phyloP scores from a whole-genome alignment of 1,139 yeast species.

The Yamadazyma membranifaciens region DNA sequence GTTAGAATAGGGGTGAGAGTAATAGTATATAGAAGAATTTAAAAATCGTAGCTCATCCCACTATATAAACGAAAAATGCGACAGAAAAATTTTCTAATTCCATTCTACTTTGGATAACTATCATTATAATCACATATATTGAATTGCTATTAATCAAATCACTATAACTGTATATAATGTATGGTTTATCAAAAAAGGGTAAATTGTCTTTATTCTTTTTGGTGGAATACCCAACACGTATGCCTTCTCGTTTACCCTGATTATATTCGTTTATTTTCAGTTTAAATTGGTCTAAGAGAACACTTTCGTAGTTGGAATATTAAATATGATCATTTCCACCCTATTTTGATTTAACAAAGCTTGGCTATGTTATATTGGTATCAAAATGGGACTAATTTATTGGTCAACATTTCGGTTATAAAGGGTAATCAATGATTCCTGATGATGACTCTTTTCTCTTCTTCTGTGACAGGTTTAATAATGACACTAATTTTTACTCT shows the following conservation, averaged over 20 bases:
- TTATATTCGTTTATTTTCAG: slow-evolving; percentile 53
- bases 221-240: slow-evolving; percentile 16
- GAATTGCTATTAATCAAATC: not conserved
- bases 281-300: slow-evolving; percentile 49
- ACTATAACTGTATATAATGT: not conserved
- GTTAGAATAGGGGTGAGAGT: no score
- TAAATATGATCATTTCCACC: slow-evolving; percentile 48
- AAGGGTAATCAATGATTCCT: no score
- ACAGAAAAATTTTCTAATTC: not conserved
- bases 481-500: no score
- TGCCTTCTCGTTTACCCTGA: slow-evolving; percentile 55
- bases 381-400: slow-evolving; percentile 40
- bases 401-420: slow-evolving; percentile 32
- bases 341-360: slow-evolving; percentile 24
- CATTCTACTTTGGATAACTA: not conserved
- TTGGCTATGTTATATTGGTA: slow-evolving; percentile 15
- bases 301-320: slow-evolving; percentile 48
- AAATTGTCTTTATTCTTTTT: not conserved
- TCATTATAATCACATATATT: not conserved
- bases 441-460: no score
- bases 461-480: no score
- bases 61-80: no score
- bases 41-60: no score
- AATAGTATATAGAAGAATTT: no score
- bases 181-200: not conserved